Evolutionary conservation across 2,329 filamentous ascomycete genomes (phyloP), one percentile per base, ranked within the genome.

Genomic region (Diplodia corticola): DNA sequence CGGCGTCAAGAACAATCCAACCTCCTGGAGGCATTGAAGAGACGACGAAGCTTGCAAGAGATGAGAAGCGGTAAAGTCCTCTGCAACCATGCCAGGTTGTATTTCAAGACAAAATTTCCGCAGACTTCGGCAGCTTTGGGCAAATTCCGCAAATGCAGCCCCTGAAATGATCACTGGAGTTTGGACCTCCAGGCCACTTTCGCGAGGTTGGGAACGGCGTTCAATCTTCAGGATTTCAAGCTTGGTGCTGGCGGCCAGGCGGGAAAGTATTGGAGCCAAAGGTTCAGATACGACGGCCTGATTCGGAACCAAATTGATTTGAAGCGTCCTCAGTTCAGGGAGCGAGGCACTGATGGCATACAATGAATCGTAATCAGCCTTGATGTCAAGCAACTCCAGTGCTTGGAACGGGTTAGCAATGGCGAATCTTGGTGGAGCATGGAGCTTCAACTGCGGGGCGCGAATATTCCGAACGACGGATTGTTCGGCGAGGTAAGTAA

Each of bases 331-430:
- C 24, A 60, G 20, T 17, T 26, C n/a, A 17, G 55, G 55, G 12
- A 60, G 55, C 13, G 33, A 50, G 49, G 28, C 44, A 26, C 44
- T 51, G 59, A 63, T 49, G 28, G 46, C 15, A 30, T 37, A n/a
- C 7, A 63, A 20, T 22, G 59, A 35, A 12, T 28, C 15, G 30
- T 63, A 63, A 50, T 63, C 48, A 37, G 44, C 40, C 33, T n/a
- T 63, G 28, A 48, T 51, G 5, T 63, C 59, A 51, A 63, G 59
- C 48, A 35, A 5, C 15, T 63, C 44, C 13, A 63, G 44, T 22
- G n/a, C 17, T 20, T 37, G 26, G 12, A 63, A 63, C 4, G 59
- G 20, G 10, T 24, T 17, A 57, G 30, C 10, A 28, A 20, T 26
- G n/a, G 22, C 17, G n/a, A 35, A 30, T 9, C 13, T 51, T 17